phyloP scores from a whole-genome alignment of 139 green algal species.

The Nannochloris sp. region DNA sequence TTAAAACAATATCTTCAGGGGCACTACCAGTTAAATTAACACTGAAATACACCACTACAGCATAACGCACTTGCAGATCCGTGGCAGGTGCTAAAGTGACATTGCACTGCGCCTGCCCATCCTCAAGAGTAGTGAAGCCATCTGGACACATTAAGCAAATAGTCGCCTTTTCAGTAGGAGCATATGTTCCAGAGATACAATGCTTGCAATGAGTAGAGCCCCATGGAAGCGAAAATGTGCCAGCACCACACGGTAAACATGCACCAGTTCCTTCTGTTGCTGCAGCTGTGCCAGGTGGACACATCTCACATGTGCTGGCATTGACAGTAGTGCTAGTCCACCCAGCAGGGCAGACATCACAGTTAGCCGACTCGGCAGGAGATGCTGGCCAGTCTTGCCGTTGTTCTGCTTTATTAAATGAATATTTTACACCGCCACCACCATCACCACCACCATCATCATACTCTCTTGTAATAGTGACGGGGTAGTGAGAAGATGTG shows the following conservation, averaged over 20 bases:
- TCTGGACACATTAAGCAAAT: conserved; percentile 38
- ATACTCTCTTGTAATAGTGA: conserved; percentile 1
- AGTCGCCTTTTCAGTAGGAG: conserved; percentile 10
- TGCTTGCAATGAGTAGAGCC: conserved; percentile 41
- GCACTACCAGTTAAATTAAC: conserved; percentile 33
- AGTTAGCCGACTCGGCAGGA: conserved; percentile 19
- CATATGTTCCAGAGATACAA: conserved; percentile 38
- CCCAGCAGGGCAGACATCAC: conserved; percentile 31
- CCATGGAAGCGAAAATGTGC: conserved; percentile 40
- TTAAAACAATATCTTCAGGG: conserved; percentile 28
- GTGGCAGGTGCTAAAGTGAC: neutral
- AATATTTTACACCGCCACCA: neutral
- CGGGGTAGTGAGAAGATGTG: conserved; percentile 35
- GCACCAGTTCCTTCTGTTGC: neutral
- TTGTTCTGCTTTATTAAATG: neutral
- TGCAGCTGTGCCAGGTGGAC: conserved; percentile 29
- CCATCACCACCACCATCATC: neutral
- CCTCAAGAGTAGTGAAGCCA: conserved; percentile 25
- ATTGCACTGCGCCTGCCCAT: conserved; percentile 27
- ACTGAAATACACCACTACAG: conserved; percentile 43
- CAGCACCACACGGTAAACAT: conserved; percentile 30
- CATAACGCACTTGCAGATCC: conserved; percentile 26
- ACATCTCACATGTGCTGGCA: conserved; percentile 33
- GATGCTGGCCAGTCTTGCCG: conserved; percentile 26
- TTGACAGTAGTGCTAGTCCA: conserved; percentile 30